Percentiles rank a stretch among this genome's conserved stretches.
phyloP scores from a whole-genome alignment of 768 basidiomycete species.

The Epithele typhae region DNA sequence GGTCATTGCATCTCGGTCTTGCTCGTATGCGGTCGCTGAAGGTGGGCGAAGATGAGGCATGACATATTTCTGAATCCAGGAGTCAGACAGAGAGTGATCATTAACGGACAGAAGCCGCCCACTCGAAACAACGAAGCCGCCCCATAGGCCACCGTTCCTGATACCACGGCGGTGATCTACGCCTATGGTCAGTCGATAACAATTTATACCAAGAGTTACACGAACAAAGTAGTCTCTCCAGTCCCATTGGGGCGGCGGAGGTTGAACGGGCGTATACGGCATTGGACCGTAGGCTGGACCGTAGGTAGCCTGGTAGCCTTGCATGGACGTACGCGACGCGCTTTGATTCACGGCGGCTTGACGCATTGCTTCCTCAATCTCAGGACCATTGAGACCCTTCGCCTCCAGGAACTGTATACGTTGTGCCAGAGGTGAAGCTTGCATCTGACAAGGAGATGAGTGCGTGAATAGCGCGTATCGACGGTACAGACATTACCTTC shows the following conservation, averaged over 20 bases:
- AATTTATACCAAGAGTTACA: conserved; percentile 24
- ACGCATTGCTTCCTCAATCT: conserved; percentile 83
- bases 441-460: conserved; percentile 43
- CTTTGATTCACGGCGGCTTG: conserved; percentile 42
- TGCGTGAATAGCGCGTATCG: not conserved
- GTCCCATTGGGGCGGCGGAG: conserved; percentile 62
- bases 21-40: conserved; percentile 81
- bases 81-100: not conserved
- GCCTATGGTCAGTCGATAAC: conserved; percentile 1
- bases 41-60: conserved; percentile 90
- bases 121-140: conserved; percentile 78
- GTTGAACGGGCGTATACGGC: conserved; percentile 33
- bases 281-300: conserved; percentile 42
- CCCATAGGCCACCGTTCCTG: conserved; percentile 80
- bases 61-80: conserved; percentile 74
- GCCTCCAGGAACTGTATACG: conserved; percentile 93
- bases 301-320: conserved; percentile 28
- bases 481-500: conserved; percentile 55
- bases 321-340: conserved; percentile 11
- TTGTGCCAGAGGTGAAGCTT: conserved; percentile 75
- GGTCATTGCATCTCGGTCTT: conserved; percentile 77
- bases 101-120: conserved; percentile 11
- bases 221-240: conserved; percentile 98
- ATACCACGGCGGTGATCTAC: conserved; percentile 92
- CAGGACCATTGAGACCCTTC: conserved; percentile 78